Evolutionary conservation across 805 yeast genomes (phyloP), one percentile per base, ranked within the genome.

Genomic region (Pichia eremophila): DNA sequence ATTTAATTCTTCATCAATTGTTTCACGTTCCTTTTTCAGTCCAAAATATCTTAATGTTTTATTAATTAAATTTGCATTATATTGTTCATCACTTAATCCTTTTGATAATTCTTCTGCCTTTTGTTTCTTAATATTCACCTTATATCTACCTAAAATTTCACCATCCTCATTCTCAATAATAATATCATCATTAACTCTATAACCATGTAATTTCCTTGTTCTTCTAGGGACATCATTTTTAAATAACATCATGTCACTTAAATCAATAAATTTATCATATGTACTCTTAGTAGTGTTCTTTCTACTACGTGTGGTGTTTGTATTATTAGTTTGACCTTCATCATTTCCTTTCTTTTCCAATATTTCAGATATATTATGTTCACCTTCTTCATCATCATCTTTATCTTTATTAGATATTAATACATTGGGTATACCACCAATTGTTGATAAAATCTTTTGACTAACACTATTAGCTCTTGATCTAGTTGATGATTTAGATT

Each of bases 161-260:
- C 98, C 99, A 12, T 90, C 95, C 41, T 78, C 86, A 58, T 89
- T 85, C 64, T 91, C 99, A 48, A 93, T 83, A 49, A 88, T 73
- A 46, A 93, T 76, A 50, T 80, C 72, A 57, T 87, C 81, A 59
- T 83, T 93, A 39, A 86, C 72, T 63, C 83, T 85, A 64, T 81
- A 91, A 1, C 96, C 98, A 64, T 69, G 55, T 68, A 80, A 60
- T 67, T 68, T 55, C 36, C 52, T 54, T 6, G 64, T 48, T 32
- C 42, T 48, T 12, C 44, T 40, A 2, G 50, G 50, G 5, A 29
- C 19, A 11, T 14, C 17, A 32, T 48, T 48, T n/a, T 41, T 48
- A n/a, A 48, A 44, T 9, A 48, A 37, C 4, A 48, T 4, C 12
- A 29, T 44, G 40, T 48, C 47, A 41, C 50, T 42, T 3, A 48